A percentile compares a stretch with the other conserved stretches of the same genome.
These are phyloP conservation scores for Populus hybrid DNA, from an alignment of 441 rosid species.

Conservation along the genomic window DNA sequence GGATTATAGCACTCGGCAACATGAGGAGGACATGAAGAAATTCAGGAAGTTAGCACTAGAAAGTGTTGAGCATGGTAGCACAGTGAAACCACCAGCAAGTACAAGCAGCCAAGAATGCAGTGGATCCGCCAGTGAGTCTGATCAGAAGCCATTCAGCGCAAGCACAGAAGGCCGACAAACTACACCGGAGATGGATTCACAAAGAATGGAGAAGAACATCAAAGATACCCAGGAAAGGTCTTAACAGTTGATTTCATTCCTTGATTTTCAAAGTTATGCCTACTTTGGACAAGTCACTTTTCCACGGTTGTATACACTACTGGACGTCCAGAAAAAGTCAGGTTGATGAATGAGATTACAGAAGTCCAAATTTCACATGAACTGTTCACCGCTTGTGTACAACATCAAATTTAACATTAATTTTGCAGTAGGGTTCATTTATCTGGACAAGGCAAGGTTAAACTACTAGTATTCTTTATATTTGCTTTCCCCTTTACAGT, in stretches of 20 bases:
- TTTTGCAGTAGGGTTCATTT: neutral
- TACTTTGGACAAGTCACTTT: neutral
- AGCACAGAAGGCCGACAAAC: constrained; percentile 59
- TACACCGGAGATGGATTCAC: constrained; percentile 69
- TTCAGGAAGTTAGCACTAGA: constrained; percentile 74
- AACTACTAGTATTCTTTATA: neutral
- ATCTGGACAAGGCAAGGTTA: neutral
- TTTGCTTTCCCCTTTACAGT: neutral
- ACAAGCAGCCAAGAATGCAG: constrained; percentile 44
- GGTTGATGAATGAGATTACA: neutral
- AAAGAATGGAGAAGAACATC: constrained; percentile 33
- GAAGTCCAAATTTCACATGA: neutral
- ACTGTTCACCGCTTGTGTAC: neutral
- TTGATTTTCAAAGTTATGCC: no score
- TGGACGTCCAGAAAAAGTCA: neutral
- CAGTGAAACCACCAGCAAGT: constrained; percentile 61
- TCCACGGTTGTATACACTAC: no score
- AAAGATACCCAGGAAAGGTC: constrained; percentile 23
- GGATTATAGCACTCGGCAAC: constrained; percentile 58
- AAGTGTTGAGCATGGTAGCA: constrained; percentile 41
- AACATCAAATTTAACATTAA: neutral
- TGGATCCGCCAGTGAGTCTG: constrained; percentile 61
- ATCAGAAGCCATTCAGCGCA: constrained; percentile 61
- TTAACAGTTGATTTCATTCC: neutral
- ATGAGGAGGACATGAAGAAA: constrained; percentile 78